Evolutionary conservation across 2,329 filamentous ascomycete species (phyloP), one percentile per base, ranked within the genome.

Genomic region (Chalara sp.): DNA sequence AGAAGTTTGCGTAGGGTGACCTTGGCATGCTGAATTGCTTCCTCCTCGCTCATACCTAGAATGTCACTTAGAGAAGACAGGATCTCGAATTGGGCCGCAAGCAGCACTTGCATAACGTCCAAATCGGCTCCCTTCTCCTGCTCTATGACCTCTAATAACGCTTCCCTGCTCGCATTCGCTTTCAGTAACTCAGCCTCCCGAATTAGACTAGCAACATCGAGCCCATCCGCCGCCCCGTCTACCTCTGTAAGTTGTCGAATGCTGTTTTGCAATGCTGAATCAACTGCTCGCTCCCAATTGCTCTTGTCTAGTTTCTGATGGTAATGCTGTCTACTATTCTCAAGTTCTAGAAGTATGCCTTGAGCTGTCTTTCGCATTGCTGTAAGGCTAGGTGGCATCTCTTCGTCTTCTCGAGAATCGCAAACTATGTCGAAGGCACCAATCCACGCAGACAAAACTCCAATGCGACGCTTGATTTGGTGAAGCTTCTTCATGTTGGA

Each of bases 61-160:
- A 93, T 88, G 58, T 89, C 87, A 49, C 86, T 83, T 49, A 99
- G 79, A 1, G 90, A 89, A 5, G 88, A 76, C 54, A 97, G 80
- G 2, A 91, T 92, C 62, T 96, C 91, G 60, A 99, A 95, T 62
- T 97, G 92, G 10, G 92, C 89, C 48, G 87, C 85, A 8, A 97
- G 79, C 49, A 99, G 77, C 46, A 88, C 80, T 68, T 96, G 91
- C 62, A 96, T 76, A 57, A 87, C 81, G 13, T 80, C 81, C 21
- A 84, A 81, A 64, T 96, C 90, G 10, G 85, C 86, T 30, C 79
- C 76, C 70, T 86, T 92, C 56, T 97, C 91, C 61, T 93, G 84
- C 49, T 97, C 90, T 8, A 90, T 68, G 21, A 96, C 80, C 48
- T 89, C 83, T 10, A 79, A 73, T 56, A 92, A 80, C 1, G 86